Conservation (phyloP, 2,329 filamentous ascomycete genomes). For the Byssochlamys sp. region DNA sequence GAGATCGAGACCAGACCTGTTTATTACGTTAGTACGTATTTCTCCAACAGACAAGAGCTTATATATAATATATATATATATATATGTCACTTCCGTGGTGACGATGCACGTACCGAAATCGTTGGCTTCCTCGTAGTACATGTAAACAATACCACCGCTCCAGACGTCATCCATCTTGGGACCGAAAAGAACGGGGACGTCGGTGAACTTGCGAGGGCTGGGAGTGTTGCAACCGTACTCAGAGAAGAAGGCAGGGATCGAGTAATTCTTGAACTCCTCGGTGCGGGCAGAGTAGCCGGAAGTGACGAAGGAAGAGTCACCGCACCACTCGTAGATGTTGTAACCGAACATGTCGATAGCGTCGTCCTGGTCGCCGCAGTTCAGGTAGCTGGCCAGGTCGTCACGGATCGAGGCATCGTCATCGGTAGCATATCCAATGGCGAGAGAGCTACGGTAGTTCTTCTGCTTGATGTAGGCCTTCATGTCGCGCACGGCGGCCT, state of each 20-base stretch:
- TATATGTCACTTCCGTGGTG: not conserved
- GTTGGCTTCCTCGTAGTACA: constrained; percentile 90
- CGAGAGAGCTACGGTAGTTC: constrained; percentile 60
- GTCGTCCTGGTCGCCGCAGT: constrained; percentile 60
- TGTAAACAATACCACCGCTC: constrained; percentile 96
- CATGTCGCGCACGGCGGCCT: constrained; percentile 90
- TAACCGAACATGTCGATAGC: constrained; percentile 97
- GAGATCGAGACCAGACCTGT: constrained; percentile 53
- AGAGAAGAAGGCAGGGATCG: constrained; percentile 92
- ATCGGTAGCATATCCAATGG: constrained; percentile 92
- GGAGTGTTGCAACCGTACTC: constrained; percentile 90
- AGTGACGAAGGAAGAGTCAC: constrained; percentile 61
- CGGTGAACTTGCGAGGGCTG: constrained; percentile 67
- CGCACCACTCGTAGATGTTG: constrained; percentile 99
- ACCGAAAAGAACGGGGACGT: constrained; percentile 73
- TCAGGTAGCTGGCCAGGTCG: constrained; percentile 83
- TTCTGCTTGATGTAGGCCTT: constrained; percentile 85
- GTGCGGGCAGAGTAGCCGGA: constrained; percentile 79
- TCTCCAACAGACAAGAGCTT: not conserved
- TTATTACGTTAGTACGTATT: not conserved
- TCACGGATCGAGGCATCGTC: constrained; percentile 76
- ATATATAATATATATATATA: too few species aligned
- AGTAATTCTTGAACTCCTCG: constrained; percentile 77
- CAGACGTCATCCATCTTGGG: constrained; percentile 74
- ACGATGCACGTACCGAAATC: constrained; percentile 51